Evolutionary conservation across 257 asterid genomes (phyloP).

Genomic region (Echium plantagineum): DNA sequence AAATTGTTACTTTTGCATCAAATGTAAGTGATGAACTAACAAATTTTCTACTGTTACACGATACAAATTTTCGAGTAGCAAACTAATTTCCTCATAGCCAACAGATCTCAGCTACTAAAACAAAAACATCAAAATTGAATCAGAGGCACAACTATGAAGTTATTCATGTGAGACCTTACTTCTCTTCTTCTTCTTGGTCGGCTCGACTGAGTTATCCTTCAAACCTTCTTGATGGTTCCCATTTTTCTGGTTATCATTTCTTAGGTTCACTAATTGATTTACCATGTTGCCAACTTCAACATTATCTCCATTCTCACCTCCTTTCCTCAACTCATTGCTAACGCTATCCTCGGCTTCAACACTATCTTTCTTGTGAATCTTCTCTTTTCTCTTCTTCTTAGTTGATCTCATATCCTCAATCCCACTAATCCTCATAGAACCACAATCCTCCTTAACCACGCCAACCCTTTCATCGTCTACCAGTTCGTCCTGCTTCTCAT

Average conservation of each 20-base stretch:
- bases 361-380: not conserved
- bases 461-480: not conserved
- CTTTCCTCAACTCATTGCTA: conserved; percentile 1
- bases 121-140: not conserved
- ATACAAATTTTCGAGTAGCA: too few relatives aligned
- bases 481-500: not conserved
- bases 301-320: not conserved
- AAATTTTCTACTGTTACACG: not conserved
- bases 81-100: not conserved
- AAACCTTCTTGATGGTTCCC: too few relatives aligned
- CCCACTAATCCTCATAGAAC: too few relatives aligned
- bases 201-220: conserved; percentile 2
- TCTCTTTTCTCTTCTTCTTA: not conserved
- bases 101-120: not conserved
- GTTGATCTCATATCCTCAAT: not conserved
- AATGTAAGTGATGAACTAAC: not conserved
- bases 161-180: conserved; percentile 3
- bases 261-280: not conserved
- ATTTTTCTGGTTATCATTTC: not conserved
- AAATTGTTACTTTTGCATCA: not conserved
- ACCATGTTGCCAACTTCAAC: too few relatives aligned
- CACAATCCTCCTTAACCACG: too few relatives aligned
- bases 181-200: conserved; percentile 22
- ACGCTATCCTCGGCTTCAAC: too few relatives aligned
- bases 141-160: not conserved